phyloP scores from a whole-genome alignment of 2,329 filamentous ascomycete species.

The Hymenoscyphus infarciens region DNA sequence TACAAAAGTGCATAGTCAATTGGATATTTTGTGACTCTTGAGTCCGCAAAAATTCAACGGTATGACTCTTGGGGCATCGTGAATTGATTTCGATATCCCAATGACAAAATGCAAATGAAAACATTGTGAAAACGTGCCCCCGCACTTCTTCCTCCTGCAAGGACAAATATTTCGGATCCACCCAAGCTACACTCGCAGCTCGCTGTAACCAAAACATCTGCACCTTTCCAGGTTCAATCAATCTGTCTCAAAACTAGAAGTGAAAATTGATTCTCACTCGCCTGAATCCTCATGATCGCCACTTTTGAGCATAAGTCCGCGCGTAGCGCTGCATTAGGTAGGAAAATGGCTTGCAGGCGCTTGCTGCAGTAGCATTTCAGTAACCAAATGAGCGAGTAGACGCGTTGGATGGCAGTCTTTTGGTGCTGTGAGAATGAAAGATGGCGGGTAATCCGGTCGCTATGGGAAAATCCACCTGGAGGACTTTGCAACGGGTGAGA shows the following conservation, averaged over 20 bases:
- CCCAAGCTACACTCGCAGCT: constrained; percentile 5
- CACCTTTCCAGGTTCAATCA: background rate
- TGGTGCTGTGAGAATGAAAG: background rate
- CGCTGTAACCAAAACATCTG: background rate
- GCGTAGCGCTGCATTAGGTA: constrained; percentile 5
- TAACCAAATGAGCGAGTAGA: background rate
- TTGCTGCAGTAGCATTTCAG: constrained; percentile 7
- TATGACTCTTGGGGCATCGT: background rate
- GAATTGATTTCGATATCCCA: background rate
- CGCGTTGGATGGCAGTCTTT: background rate
- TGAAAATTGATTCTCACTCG: background rate
- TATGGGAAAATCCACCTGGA: background rate
- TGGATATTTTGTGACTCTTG: background rate
- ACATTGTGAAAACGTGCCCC: background rate
- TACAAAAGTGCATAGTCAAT: background rate
- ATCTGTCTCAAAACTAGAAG: background rate
- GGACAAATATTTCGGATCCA: background rate
- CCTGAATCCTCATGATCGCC: constrained; percentile 2
- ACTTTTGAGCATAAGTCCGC: constrained; percentile 7
- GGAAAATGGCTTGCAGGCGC: constrained; percentile 8
- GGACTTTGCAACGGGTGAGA: background rate
- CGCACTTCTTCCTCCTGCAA: background rate
- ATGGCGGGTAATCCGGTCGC: background rate
- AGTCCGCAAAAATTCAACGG: background rate
- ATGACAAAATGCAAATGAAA: background rate